Percentiles rank a stretch among this genome's conserved stretches.
These are phyloP conservation scores for Trapa incisa DNA, from an alignment of 345 rosid genomes.

Conservation along the genomic window DNA sequence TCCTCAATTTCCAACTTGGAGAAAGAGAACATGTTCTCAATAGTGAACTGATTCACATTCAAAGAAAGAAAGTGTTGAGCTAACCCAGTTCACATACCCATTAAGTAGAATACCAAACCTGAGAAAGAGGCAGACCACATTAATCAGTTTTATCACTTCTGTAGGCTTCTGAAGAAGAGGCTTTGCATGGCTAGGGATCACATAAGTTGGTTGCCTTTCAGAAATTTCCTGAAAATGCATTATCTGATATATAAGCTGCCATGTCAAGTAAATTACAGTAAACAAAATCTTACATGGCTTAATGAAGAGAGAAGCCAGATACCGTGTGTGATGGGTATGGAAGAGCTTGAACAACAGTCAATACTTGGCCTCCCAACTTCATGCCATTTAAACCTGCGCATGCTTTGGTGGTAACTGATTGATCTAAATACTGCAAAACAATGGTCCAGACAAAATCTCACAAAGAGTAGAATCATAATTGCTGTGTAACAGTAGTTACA, in stretches of 20 bases:
- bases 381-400: conserved; percentile 84
- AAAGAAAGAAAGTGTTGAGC: conserved; percentile 4
- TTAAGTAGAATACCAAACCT: not conserved
- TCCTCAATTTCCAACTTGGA: conserved; percentile 57
- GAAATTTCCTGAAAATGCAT: conserved; percentile 15
- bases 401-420: conserved; percentile 56
- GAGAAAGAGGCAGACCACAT: conserved; percentile 48
- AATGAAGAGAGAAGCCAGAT: conserved; percentile 13
- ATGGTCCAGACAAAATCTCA: not conserved
- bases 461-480: not conserved
- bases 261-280: not conserved
- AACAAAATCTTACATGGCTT: not conserved
- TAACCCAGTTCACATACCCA: not conserved
- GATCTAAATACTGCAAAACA: conserved; percentile 52
- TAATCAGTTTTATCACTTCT: conserved; percentile 60
- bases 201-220: conserved; percentile 31
- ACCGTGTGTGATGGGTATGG: conserved; percentile 37
- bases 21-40: conserved; percentile 34
- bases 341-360: conserved; percentile 69
- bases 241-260: conserved; percentile 20
- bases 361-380: conserved; percentile 75
- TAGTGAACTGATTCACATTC: conserved; percentile 40
- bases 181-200: conserved; percentile 61
- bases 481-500: no score
- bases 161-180: conserved; percentile 76